Evolutionary conservation across 2,329 filamentous ascomycete genomes (phyloP).

Genomic region (Alternaria longipes): DNA sequence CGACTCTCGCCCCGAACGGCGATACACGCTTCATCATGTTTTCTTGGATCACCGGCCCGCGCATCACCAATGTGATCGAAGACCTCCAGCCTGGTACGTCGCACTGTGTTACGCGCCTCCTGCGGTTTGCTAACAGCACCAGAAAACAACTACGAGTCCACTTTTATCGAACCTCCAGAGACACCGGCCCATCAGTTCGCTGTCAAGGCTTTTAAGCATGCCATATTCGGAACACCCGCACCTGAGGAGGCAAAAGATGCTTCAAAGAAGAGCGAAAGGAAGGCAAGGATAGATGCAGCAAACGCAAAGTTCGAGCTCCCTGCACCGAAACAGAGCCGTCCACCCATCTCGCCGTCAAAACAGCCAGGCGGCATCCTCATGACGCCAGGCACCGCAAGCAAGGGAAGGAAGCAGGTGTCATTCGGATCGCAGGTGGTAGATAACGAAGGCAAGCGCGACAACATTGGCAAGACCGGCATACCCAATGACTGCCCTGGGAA

Average conservation of each 20-base stretch:
- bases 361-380: constrained; percentile 68
- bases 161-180: constrained; percentile 65
- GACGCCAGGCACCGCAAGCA: constrained; percentile 67
- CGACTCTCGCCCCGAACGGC: background rate
- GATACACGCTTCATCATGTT: constrained; percentile 38
- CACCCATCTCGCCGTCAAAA: constrained; percentile 62
- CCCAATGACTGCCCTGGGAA: constrained; percentile 59
- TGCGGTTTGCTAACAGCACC: constrained; percentile 20
- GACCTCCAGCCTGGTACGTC: constrained; percentile 46
- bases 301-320: constrained; percentile 34
- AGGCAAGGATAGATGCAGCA: constrained; percentile 37
- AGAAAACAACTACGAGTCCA: constrained; percentile 51
- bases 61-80: constrained; percentile 50
- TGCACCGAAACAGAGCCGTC: constrained; percentile 32
- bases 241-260: constrained; percentile 54
- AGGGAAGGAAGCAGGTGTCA: constrained; percentile 68
- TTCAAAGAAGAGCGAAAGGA: constrained; percentile 37
- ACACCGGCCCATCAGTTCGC: constrained; percentile 74
- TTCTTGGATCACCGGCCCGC: constrained; percentile 52
- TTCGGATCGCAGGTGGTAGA: constrained; percentile 67
- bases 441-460: constrained; percentile 62
- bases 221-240: constrained; percentile 70
- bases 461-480: constrained; percentile 57
- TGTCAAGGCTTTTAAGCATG: constrained; percentile 71
- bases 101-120: background rate